Evolutionary conservation across 371 early-diverging fungal genomes (phyloP), one percentile per base, ranked within the genome.

Genomic region (Rhizopus delemar): DNA sequence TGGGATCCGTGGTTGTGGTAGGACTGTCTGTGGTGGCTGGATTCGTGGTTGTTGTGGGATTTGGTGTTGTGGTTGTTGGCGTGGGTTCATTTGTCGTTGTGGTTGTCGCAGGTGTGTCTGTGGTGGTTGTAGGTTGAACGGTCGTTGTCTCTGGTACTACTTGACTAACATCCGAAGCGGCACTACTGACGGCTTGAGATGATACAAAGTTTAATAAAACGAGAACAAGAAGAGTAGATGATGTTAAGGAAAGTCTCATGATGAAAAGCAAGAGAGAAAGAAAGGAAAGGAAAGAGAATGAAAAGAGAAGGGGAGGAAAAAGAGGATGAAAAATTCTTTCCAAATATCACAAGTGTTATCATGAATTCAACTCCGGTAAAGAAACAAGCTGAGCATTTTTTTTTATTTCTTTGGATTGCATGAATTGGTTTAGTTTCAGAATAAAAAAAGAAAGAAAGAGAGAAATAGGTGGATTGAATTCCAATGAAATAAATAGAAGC

Each of bases 141-240:
- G 51, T 41, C 9, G 59, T 50, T 5, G 51, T 16, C 46, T 16
- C 39, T 15, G 4, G 43, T 51, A 15, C 29, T 34, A 28, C 32
- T 22, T 15, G 54, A 3, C 16, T 28, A n/a, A 12, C 12, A 41
- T 45, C 22, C 22, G 28, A 1, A 34, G 39, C 16, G 34, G 31
- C 15, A 49, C 16, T 50, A 39, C 41, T 45, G 61, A 49, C 15
- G 46, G 29, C 13, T 57, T 3, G 11, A 28, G 36, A n/a, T 54
- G 55, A 13, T 8, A 48, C 16, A 6, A 62, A 12, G 3, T 59
- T 41, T 33, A 59, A 38, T 11, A 64, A n/a, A 9, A 60, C 36
- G 6, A 59, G 38, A 12, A 41, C 60, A 29, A 59, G 6, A 28
- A 59, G 4, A 29, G 36, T 36, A 16, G 46, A 36, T 15, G 13